Conservation (phyloP, 805 yeast species). For the Suhomyces sp. region DNA sequence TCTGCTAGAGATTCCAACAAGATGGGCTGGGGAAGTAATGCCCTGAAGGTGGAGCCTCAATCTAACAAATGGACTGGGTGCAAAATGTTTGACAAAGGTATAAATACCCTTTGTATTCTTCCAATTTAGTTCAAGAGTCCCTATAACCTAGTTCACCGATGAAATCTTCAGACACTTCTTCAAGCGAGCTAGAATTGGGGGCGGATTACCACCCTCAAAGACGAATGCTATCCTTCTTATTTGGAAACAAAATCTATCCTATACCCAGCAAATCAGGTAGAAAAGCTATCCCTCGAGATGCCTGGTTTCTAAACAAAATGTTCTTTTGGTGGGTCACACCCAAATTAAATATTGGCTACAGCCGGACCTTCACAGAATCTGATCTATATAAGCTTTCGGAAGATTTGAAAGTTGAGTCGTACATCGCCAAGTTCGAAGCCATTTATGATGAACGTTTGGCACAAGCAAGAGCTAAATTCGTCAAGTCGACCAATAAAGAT, state of each 20-base stretch:
- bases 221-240: slow-evolving; percentile 33
- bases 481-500: slow-evolving; percentile 13
- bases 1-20: too few species aligned
- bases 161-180: too few species aligned
- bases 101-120: too few species aligned
- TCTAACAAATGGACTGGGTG: too few species aligned
- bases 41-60: too few species aligned
- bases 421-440: slow-evolving; percentile 32
- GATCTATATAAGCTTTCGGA: slow-evolving; percentile 51
- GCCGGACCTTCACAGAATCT: slow-evolving; percentile 63
- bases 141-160: too few species aligned
- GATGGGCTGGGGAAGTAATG: too few species aligned
- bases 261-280: slow-evolving; percentile 51
- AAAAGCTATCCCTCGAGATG: slow-evolving; percentile 44
- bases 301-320: slow-evolving; percentile 41
- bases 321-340: slow-evolving; percentile 73
- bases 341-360: slow-evolving; percentile 63
- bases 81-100: too few species aligned
- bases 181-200: too few species aligned
- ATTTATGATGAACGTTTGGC: slow-evolving; percentile 16
- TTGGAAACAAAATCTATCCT: slow-evolving; percentile 45
- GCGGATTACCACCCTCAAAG: slow-evolving; percentile 34
- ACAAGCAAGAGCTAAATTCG: slow-evolving; percentile 9
- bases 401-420: slow-evolving; percentile 22
- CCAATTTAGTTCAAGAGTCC: too few species aligned